These are phyloP conservation scores for Colletotrichum phormii DNA, from an alignment of 2,329 filamentous ascomycete species.

Conservation along the genomic window DNA sequence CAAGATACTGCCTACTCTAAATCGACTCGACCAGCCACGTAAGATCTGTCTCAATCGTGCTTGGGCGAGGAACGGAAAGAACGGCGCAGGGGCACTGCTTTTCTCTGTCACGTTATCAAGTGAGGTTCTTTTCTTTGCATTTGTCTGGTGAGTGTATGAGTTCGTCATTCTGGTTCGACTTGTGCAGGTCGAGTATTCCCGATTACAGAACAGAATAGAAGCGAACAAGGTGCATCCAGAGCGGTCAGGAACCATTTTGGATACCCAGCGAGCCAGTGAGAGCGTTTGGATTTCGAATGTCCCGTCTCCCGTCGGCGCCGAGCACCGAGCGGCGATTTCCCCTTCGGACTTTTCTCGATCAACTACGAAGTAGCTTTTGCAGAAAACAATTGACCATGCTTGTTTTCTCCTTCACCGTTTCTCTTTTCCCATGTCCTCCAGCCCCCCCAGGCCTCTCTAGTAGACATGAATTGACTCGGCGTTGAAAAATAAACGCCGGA, in stretches of 20 bases:
- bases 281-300: background rate
- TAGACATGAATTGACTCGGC: background rate
- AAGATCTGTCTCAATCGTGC: background rate
- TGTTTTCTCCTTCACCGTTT: background rate
- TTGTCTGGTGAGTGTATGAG: background rate
- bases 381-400: background rate
- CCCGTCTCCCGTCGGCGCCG: background rate
- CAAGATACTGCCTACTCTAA: background rate
- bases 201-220: background rate
- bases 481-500: slow-evolving; percentile 11
- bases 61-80: background rate
- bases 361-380: background rate
- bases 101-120: background rate
- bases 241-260: background rate
- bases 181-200: background rate
- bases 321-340: slow-evolving; percentile 16
- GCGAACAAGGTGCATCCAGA: background rate
- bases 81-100: background rate
- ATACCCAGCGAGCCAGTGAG: background rate
- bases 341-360: background rate
- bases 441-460: background rate
- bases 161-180: background rate
- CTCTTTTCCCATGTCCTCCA: background rate
- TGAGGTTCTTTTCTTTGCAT: background rate
- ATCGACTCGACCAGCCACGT: background rate